A percentile compares a stretch with the other conserved stretches of the same genome.
These are phyloP conservation scores for Starmerella sp. DNA, from an alignment of 805 yeast genomes.

Conservation along the genomic window DNA sequence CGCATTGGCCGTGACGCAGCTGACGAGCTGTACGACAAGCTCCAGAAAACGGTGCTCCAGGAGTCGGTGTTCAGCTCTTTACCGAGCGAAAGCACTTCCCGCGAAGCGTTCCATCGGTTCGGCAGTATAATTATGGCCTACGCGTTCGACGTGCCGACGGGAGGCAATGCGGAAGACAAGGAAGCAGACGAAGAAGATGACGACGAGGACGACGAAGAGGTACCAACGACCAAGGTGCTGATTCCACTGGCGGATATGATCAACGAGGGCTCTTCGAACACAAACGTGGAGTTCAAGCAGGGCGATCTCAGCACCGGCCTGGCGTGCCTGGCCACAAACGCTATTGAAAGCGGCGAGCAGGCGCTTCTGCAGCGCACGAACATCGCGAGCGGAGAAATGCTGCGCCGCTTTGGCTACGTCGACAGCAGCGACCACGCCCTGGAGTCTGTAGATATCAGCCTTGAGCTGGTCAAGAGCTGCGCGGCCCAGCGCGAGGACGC, in stretches of 20 bases:
- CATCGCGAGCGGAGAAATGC: slow-evolving; percentile 64
- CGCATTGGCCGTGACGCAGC: slow-evolving; percentile 67
- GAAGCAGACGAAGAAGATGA: slow-evolving; percentile 29
- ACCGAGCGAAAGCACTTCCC: slow-evolving; percentile 28
- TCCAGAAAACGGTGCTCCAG: slow-evolving; percentile 35
- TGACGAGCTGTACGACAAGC: slow-evolving; percentile 42
- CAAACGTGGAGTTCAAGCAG: neutral
- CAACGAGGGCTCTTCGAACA: slow-evolving; percentile 41
- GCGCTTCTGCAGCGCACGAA: slow-evolving; percentile 33
- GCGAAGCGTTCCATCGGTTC: slow-evolving; percentile 53
- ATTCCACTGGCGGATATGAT: slow-evolving; percentile 86
- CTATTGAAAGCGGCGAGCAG: neutral
- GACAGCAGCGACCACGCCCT: slow-evolving; percentile 58
- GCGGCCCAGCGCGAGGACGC: slow-evolving; percentile 1
- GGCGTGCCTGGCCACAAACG: neutral
- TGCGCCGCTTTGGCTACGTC: slow-evolving; percentile 85
- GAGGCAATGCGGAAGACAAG: slow-evolving; percentile 29
- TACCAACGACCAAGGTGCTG: slow-evolving; percentile 54
- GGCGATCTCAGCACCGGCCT: neutral
- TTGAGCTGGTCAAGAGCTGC: slow-evolving; percentile 1
- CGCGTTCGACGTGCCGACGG: slow-evolving; percentile 59
- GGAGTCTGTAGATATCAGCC: slow-evolving; percentile 66
- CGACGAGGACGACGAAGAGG: slow-evolving; percentile 29
- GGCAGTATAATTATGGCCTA: slow-evolving; percentile 82
- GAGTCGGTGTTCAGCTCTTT: slow-evolving; percentile 20